phyloP scores from a whole-genome alignment of 2,329 filamentous ascomycete species.

The Periconia macrospinosa region DNA sequence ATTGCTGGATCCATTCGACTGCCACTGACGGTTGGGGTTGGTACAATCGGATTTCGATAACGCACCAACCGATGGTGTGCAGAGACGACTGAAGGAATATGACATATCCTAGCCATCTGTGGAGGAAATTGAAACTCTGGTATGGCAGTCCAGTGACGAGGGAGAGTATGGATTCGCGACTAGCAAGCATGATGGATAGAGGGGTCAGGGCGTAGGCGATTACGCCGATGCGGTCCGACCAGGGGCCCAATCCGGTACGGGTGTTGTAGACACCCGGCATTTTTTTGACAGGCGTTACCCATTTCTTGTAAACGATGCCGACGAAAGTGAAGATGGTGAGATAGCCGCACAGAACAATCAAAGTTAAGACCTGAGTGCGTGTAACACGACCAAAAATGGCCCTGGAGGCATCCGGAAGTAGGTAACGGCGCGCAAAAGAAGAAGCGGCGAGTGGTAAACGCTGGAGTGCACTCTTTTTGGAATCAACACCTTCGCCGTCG shows the following conservation, averaged over 20 bases:
- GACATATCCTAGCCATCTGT: slow-evolving; percentile 70
- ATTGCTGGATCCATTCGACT: slow-evolving; percentile 60
- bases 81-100: slow-evolving; percentile 69
- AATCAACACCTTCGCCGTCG: slow-evolving; percentile 22
- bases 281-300: slow-evolving; percentile 69
- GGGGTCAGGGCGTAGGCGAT: slow-evolving; percentile 75
- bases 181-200: slow-evolving; percentile 67
- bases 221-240: slow-evolving; percentile 68
- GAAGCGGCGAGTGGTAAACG: slow-evolving; percentile 41
- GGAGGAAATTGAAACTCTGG: slow-evolving; percentile 60
- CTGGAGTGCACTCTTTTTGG: slow-evolving; percentile 25
- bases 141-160: slow-evolving; percentile 73
- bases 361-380: slow-evolving; percentile 66
- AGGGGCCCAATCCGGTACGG: slow-evolving; percentile 67
- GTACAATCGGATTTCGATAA: slow-evolving; percentile 69
- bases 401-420: slow-evolving; percentile 63
- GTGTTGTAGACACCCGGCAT: slow-evolving; percentile 61
- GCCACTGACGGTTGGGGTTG: slow-evolving; percentile 68
- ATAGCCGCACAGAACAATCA: slow-evolving; percentile 62
- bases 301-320: slow-evolving; percentile 68
- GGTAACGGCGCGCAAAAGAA: slow-evolving; percentile 51
- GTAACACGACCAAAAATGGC: slow-evolving; percentile 68
- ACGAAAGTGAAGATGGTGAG: slow-evolving; percentile 66
- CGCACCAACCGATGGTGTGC: slow-evolving; percentile 71
- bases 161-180: slow-evolving; percentile 69